Percentiles rank a stretch among this genome's conserved stretches.
Conservation (phyloP, 2,329 filamentous ascomycete genomes). For the Emydomyces testavorans region DNA sequence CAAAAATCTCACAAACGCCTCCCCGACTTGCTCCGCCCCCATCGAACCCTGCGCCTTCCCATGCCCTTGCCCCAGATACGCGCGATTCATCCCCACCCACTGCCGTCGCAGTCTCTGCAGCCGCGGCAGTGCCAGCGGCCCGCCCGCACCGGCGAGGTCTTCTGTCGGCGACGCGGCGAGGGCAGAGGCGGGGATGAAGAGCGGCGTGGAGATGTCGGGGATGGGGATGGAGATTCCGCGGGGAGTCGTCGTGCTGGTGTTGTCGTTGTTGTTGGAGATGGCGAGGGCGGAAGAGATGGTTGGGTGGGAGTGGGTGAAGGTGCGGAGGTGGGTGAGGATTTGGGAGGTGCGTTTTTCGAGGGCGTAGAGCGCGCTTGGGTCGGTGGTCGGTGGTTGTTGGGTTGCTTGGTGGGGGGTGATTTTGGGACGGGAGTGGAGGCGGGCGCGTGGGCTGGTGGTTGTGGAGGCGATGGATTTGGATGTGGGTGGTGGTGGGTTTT, state of each 20-base stretch:
- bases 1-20: slow-evolving; percentile 38
- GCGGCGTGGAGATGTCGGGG: slow-evolving; percentile 22
- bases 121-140: slow-evolving; percentile 32
- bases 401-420: slow-evolving; percentile 33
- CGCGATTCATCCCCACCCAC: slow-evolving; percentile 38
- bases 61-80: slow-evolving; percentile 30
- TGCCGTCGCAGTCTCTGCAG: slow-evolving; percentile 36
- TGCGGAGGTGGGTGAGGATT: slow-evolving; percentile 33
- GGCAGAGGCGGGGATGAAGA: slow-evolving; percentile 32
- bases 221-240: slow-evolving; percentile 28
- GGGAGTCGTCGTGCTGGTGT: no score
- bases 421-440: slow-evolving; percentile 18
- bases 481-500: slow-evolving; percentile 12
- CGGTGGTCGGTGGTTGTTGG: slow-evolving; percentile 30
- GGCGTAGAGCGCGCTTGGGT: slow-evolving; percentile 33
- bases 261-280: slow-evolving; percentile 9
- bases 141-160: slow-evolving; percentile 33
- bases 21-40: slow-evolving; percentile 27
- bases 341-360: slow-evolving; percentile 36
- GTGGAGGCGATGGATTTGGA: slow-evolving; percentile 1
- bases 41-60: slow-evolving; percentile 27
- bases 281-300: slow-evolving; percentile 29
- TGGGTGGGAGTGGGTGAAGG: slow-evolving; percentile 30
- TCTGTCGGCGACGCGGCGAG: slow-evolving; percentile 31
- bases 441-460: slow-evolving; percentile 2